Evolutionary conservation across 2,329 filamentous ascomycete genomes (phyloP), one percentile per base, ranked within the genome.

Genomic region (Geosmithia morbida): DNA sequence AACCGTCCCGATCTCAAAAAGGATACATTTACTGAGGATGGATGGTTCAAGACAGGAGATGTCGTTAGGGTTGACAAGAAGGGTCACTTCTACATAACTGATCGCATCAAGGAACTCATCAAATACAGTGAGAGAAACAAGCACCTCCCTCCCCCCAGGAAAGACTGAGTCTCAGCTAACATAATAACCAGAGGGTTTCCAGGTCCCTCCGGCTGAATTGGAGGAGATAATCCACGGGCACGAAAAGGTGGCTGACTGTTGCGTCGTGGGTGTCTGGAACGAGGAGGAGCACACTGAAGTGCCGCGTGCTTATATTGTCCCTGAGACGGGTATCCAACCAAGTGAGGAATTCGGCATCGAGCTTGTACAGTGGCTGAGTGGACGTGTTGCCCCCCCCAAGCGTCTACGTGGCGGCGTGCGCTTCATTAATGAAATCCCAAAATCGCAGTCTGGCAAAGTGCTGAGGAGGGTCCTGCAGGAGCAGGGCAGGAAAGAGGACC

Each of bases 31-130:
- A 85, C 83, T 2, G 54, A 68, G 0, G 87, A 94, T 53, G 87
- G 87, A 1, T 96, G 81, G 69, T 95, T 94, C 72, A 89, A 83
- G 63, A 95, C 89, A 0, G 89, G 89, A 2, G 89, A 96, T 57
- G 80, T 95, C 22, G 85, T 87, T 3, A 81, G 85, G 53, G 77
- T 85, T 56, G 86, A 94, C 58, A 67, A 74, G 43, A 72, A 85
- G 45, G 85, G 85, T 29, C 86, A 94, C 58, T 86, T 94, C 57
- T 95, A 81, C 68, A 90, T 95, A 59, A 94, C 89, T 1, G 89
- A 96, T 59, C 82, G 88, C 30, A 79, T 79, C 58, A 87, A 88
- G 69, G 83, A 77, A 54, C 81, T 72, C 48, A 69, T 72, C 57
- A 71, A 71, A 53, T 71, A 69, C 53, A 70, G 72, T 75, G 58